Evolutionary conservation across 208 protist species (phyloP).

Genomic region (Novymonas esmeraldas): DNA sequence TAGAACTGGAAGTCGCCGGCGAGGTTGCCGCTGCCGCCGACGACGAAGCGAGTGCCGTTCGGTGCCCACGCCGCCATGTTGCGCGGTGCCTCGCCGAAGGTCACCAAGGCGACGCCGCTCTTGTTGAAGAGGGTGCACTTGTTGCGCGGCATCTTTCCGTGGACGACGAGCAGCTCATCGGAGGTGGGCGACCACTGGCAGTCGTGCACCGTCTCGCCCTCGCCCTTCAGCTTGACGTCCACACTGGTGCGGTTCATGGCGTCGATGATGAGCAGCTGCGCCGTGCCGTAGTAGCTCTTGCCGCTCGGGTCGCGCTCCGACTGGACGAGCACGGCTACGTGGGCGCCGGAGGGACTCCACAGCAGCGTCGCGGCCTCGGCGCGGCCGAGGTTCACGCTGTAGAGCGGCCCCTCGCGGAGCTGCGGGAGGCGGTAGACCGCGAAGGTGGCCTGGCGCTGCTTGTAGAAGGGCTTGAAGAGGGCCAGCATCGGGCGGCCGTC

Average conservation of each 20-base stretch:
- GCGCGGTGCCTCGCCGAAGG: conserved; percentile 84
- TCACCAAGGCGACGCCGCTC: conserved; percentile 75
- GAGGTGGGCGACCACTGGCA: conserved; percentile 73
- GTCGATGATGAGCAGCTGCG: conserved; percentile 80
- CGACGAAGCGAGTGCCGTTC: conserved; percentile 66
- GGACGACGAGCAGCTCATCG: conserved; percentile 89
- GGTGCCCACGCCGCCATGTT: conserved; percentile 85
- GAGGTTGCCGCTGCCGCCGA: conserved; percentile 89
- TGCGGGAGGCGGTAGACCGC: conserved; percentile 76
- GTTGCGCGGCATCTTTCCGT: conserved; percentile 90
- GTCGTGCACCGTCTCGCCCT: conserved; percentile 88
- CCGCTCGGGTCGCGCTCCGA: conserved; percentile 83
- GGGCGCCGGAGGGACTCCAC: conserved; percentile 72
- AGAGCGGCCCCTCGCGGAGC: conserved; percentile 65
- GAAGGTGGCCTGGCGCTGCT: conserved; percentile 70
- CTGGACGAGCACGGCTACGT: conserved; percentile 74
- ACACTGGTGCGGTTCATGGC: conserved; percentile 55
- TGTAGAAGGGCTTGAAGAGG: conserved; percentile 86
- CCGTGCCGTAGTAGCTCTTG: conserved; percentile 92
- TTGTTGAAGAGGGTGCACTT: conserved; percentile 89
- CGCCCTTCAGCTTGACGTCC: conserved; percentile 68
- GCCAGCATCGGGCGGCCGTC: conserved; percentile 63
- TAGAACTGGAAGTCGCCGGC: conserved; percentile 89
- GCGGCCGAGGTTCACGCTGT: conserved; percentile 64
- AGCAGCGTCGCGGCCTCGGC: conserved; percentile 65